Percentiles rank a stretch among this genome's conserved stretches.
Conservation (phyloP, 2,329 filamentous ascomycete species). For the Fusarium sp. region DNA sequence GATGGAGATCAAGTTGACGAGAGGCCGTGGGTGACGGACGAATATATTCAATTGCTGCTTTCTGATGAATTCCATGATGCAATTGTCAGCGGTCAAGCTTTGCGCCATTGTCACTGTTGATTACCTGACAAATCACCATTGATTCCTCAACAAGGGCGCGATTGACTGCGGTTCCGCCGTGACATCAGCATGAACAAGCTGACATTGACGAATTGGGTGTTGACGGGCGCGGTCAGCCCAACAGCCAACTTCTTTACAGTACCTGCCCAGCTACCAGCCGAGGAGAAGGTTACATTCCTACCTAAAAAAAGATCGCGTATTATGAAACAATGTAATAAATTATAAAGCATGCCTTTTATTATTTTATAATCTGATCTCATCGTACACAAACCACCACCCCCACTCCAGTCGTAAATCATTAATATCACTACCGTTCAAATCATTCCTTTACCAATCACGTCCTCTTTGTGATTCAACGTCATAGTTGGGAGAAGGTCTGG, state of each 20-base stretch:
- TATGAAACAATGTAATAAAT: too few relatives aligned
- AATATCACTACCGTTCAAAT: conserved; percentile 13
- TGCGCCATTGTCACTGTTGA: neutral
- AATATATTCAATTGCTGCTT: conserved; percentile 6
- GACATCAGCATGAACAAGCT: conserved; percentile 18
- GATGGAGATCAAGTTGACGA: neutral
- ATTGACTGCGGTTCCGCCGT: conserved; percentile 13
- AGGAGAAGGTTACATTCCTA: too few relatives aligned
- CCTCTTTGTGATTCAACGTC: conserved; percentile 52
- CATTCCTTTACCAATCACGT: conserved; percentile 40
- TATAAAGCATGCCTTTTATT: too few relatives aligned
- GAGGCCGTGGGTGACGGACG: neutral
- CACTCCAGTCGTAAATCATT: conserved; percentile 32
- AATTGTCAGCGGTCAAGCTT: conserved; percentile 18
- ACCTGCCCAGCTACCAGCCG: too few relatives aligned
- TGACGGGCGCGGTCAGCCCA: neutral
- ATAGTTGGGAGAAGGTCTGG: conserved; percentile 49
- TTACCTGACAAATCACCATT: conserved; percentile 26
- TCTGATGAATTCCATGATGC: neutral
- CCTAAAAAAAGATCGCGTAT: too few relatives aligned
- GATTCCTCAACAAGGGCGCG: conserved; percentile 31
- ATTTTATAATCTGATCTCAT: too few relatives aligned
- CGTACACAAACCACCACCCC: neutral
- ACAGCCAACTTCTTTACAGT: too few relatives aligned
- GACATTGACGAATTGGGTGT: conserved; percentile 1